Base-by-base conservation (phyloP, 73 alveolate genomes). In the Paramecium octaurelia region DNA sequence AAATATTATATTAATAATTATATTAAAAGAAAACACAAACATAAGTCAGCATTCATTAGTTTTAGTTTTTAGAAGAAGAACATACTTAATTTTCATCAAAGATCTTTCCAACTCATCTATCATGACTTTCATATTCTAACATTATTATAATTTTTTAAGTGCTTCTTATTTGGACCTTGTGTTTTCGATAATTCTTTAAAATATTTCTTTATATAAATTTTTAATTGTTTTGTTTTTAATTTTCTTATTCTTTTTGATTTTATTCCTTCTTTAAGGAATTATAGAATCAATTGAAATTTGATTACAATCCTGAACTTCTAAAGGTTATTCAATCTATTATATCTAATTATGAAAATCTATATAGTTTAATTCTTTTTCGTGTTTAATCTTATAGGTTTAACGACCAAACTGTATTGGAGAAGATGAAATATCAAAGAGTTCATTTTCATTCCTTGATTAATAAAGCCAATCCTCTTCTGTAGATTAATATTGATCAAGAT, bases 401-500 rank as follows among this genome's bases (percentile, higher is more conserved):
- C 84, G 84, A 64, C 84, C 84, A 64, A 64, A 64, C 84, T 23
- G 24, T 31, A 64, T 64, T 6, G 84, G 84, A 64, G 84, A 24
- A 2, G 84, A 64, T 10, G 84, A 64, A 8, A 31, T 23, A 27
- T 64, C 84, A 31, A 12, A 6, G 11, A 23, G n/a, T 11, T 64
- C 84, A 64, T 64, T 64, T 12, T 64, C 50, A 64, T 64, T 27
- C 50, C 44, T 27, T 27, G 84, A 64, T 64, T 64, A 64, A 27
- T 64, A 9, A 31, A 29, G 31, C 84, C 84, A 64, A 64, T 27
- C 50, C 8, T 64, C 84, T 64, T 64, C 84, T 64, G 84, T 64
- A 8, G 84, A 64, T 16, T 12, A 27, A 34, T 23, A 64, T 64
- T 64, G 50, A 64, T 64, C 84, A 8, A 64, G 84, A 64, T 64